These are phyloP conservation scores for Mucor sp. DNA, from an alignment of 371 early-diverging fungal genomes.

Conservation along the genomic window DNA sequence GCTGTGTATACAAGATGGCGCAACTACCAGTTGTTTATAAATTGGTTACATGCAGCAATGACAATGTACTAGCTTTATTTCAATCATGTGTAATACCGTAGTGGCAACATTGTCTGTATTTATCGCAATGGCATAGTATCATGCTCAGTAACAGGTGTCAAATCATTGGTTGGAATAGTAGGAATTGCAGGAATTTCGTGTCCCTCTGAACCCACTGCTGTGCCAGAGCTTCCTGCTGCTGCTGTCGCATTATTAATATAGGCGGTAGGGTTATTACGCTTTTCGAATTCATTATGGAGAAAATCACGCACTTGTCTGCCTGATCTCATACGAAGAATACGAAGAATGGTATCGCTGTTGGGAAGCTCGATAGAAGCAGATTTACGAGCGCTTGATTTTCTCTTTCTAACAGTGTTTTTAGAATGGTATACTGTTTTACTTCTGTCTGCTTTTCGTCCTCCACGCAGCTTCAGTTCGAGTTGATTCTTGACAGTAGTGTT, in stretches of 20 bases:
- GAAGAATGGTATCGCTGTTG: constrained; percentile 53
- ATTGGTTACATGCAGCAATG: no score
- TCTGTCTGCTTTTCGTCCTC: constrained; percentile 45
- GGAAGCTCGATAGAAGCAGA: constrained; percentile 42
- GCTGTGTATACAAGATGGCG: no score
- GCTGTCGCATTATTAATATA: background rate
- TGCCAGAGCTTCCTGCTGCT: background rate
- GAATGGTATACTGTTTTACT: constrained; percentile 49
- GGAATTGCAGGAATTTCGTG: constrained; percentile 19
- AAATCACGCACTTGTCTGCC: constrained; percentile 52
- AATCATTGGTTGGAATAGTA: constrained; percentile 22
- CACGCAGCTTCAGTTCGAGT: constrained; percentile 36
- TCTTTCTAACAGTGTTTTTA: constrained; percentile 38
- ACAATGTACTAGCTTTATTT: background rate
- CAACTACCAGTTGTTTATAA: no score
- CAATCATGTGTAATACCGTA: background rate
- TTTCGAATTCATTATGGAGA: constrained; percentile 40
- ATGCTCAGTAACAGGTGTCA: constrained; percentile 21
- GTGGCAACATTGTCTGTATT: background rate
- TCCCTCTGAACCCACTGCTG: constrained; percentile 2
- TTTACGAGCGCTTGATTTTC: constrained; percentile 23
- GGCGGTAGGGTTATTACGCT: constrained; percentile 35
- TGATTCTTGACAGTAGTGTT: constrained; percentile 46
- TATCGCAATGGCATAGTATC: background rate
- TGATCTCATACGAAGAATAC: constrained; percentile 57